phyloP scores from a whole-genome alignment of 352 stramenopile species.

The Pythium dissotocum region DNA sequence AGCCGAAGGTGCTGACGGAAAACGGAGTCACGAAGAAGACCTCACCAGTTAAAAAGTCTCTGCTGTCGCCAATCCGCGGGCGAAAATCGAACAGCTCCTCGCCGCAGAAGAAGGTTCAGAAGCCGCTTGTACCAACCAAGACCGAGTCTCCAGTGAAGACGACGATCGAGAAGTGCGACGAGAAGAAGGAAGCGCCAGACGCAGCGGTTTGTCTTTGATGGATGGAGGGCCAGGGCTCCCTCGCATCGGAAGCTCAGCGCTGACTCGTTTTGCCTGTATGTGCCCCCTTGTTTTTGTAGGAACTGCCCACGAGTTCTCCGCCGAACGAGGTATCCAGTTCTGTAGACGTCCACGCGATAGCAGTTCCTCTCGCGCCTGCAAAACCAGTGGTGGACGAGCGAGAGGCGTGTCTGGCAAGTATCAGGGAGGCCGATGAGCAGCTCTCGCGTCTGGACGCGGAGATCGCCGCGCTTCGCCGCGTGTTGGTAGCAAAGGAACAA shows the following conservation, averaged over 20 bases:
- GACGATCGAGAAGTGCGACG: too few species aligned
- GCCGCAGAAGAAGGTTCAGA: neutral
- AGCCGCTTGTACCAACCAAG: neutral
- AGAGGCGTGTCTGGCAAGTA: constrained; percentile 7
- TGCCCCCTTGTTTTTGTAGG: constrained; percentile 10
- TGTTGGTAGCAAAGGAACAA: constrained; percentile 17
- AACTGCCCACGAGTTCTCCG: neutral
- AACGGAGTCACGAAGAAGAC: neutral
- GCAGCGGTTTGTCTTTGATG: constrained; percentile 17
- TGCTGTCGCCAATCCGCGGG: neutral
- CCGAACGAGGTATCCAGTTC: neutral
- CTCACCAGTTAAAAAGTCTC: neutral
- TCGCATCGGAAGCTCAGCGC: constrained; percentile 3
- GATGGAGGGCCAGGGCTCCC: neutral
- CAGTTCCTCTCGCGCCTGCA: neutral
- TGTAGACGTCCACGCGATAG: constrained; percentile 1
- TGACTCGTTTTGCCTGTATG: constrained; percentile 2
- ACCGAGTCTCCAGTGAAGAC: neutral
- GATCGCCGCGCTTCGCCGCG: constrained; percentile 25
- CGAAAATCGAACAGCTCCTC: neutral
- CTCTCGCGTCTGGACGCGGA: constrained; percentile 28
- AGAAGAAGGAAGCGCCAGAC: neutral
- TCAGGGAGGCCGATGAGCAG: constrained; percentile 22
- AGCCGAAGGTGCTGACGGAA: neutral
- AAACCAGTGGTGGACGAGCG: neutral